Conservation (phyloP, 1,284 basidiomycete genomes). For the Pseudozyma sp. region DNA sequence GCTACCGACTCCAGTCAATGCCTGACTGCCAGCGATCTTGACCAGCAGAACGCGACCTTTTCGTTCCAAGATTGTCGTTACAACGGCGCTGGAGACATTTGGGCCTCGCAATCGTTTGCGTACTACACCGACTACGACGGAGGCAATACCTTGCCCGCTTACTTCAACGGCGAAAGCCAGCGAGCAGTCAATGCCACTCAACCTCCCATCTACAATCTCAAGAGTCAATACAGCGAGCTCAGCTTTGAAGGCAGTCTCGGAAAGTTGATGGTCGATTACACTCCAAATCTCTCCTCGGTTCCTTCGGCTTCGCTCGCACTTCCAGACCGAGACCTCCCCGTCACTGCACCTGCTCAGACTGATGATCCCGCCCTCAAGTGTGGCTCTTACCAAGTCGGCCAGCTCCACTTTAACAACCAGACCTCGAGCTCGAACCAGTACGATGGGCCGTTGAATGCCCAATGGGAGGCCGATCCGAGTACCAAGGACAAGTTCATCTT, state of each 20-base stretch:
- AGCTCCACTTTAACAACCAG: slow-evolving; percentile 25
- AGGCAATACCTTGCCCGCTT: background rate
- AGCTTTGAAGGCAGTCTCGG: slow-evolving; percentile 12
- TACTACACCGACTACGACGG: slow-evolving; percentile 9
- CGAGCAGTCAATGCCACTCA: slow-evolving; percentile 8
- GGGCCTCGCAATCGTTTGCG: slow-evolving; percentile 23
- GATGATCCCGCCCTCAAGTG: slow-evolving; percentile 10
- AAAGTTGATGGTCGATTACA: slow-evolving; percentile 24
- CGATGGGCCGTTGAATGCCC: slow-evolving; percentile 20
- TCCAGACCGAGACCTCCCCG: background rate
- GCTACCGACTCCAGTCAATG: slow-evolving; percentile 20
- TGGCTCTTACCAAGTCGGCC: background rate
- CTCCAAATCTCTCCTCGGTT: slow-evolving; percentile 15
- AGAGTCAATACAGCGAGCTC: slow-evolving; percentile 1
- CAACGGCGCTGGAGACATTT: slow-evolving; percentile 22
- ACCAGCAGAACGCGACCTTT: slow-evolving; percentile 14
- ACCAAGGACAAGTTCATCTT: slow-evolving; percentile 28
- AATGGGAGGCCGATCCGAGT: slow-evolving; percentile 14
- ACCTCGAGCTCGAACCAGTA: slow-evolving; percentile 20
- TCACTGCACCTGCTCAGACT: slow-evolving; percentile 4
- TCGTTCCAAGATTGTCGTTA: slow-evolving; percentile 21
- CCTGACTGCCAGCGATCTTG: slow-evolving; percentile 26
- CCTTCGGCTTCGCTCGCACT: background rate
- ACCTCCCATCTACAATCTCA: slow-evolving; percentile 13
- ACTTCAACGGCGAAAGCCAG: slow-evolving; percentile 23